Evolutionary conservation across 1,139 yeast species (phyloP), one percentile per base, ranked within the genome.

Genomic region (Blastobotrys persicus): DNA sequence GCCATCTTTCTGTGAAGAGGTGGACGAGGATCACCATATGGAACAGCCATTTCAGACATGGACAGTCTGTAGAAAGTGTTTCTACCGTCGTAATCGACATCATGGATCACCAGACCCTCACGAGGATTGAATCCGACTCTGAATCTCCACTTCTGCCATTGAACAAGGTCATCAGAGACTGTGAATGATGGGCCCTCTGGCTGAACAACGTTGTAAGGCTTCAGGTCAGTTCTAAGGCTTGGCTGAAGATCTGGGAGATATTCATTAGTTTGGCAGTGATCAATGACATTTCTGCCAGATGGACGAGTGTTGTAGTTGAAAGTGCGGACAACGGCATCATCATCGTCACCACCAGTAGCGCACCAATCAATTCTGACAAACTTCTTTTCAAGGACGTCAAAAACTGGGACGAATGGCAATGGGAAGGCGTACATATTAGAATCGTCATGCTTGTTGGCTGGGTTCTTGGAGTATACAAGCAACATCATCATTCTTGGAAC

Each of bases 1-100:
- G 96, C 96, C 75, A 86, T 94, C 73, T 88, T 88, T 75, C 95
- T 81, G 73, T 87, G 95, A 72, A 80, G 82, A 55, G 96, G 95
- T 53, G 88, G 86, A 69, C 95, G 79, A 59, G 95, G 94, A 66
- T 86, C 95, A 64, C 91, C 94, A 65, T 88, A 88, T 31, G 96
- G 96, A 55, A 88, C 96, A 34, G 95, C 85, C 96, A 88, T 88
- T 71, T 88, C 96, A 44, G 88, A 81, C 58, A 87, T 74, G 1
- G 94, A 78, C 50, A 87, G 70, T 70, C 95, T 79, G 76, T 88
- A 86, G 68, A 87, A 82, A 42, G 82, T 73, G 52, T 85, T 85
- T 71, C 96, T 82, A 51, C 94, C 95, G 68, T 87, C 87, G 72
- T 84, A 88, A 62, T 76, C 74, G 49, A 83, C 83, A 59, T 88